Evolutionary conservation across 495 filamentous ascomycete genomes (phyloP), one percentile per base, ranked within the genome.

Genomic region (Hypoxylon cercidicola): DNA sequence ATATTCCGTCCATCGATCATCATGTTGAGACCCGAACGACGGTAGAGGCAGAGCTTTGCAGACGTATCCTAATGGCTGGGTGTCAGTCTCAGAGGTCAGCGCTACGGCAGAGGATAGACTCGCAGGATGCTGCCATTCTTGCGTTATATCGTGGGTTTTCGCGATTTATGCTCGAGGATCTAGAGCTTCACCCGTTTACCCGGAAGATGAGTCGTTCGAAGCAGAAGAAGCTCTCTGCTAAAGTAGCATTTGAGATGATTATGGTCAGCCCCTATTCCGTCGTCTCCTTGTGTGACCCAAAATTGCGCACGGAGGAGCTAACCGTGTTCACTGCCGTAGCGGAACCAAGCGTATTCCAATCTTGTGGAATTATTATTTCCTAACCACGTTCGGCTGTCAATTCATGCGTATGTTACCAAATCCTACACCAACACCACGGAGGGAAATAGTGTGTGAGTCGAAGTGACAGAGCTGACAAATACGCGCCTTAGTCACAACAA

Each of bases 131-230:
- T 0, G 66, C 70, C 1, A 68, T 72, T 16, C 60, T 79, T 2
- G 76, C 76, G 0, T 71, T 79, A 13, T 81, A 82, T 64, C 75
- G 78, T 7, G 78, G 79, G 1, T 77, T 81, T 41, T 76, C 77
- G 12, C 66, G 71, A n/a, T 82, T 82, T 45, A 81, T 82, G 79
- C 69, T 80, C 1, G 77, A 82, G 50, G 79, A 82, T 53, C 65
- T 82, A 9, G 69, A 74, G 45, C 54, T 66, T 16, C 72, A 75
- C 45, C 68, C 71, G 0, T 49, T 64, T 3, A 70, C 72, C 4
- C 59, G 48, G 18, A 23, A 25, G 5, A 67, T 72, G 64, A 71
- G 54, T 46, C 64, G 67, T 34, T 62, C 60, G 9, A 58, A 75
- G 52, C 58, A 64, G 67, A 77, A 76, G 65, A 79, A 77, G 44